phyloP scores from a whole-genome alignment of 345 rosid genomes.

The Psidium guajava region DNA sequence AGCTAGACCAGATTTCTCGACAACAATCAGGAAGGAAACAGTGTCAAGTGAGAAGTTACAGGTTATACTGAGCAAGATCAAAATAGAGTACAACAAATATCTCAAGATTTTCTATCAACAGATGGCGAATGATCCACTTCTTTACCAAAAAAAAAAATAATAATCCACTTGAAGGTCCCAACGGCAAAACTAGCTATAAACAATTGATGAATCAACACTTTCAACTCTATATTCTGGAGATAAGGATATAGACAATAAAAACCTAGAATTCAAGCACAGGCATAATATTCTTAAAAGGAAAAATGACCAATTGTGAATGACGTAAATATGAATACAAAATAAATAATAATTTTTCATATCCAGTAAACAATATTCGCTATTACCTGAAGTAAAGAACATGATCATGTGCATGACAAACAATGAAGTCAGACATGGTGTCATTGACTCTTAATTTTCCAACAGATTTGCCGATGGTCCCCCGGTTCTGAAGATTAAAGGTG shows the following conservation, averaged over 20 bases:
- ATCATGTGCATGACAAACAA: constrained; percentile 90
- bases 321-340: background rate
- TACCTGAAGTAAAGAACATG: constrained; percentile 91
- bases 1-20: background rate
- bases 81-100: background rate
- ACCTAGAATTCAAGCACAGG: background rate
- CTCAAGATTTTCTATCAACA: background rate
- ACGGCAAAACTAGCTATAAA: background rate
- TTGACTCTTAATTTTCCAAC: constrained; percentile 83
- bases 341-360: background rate
- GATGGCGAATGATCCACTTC: background rate
- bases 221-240: background rate
- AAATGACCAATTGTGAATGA: background rate
- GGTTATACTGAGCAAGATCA: background rate
- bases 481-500: constrained; percentile 86
- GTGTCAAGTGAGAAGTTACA: background rate
- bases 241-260: background rate
- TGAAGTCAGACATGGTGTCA: constrained; percentile 91
- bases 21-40: background rate
- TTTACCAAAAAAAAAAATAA: no score
- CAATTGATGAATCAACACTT: background rate
- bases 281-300: background rate
- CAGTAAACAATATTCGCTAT: background rate
- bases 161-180: background rate
- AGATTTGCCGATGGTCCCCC: constrained; percentile 96